Percentiles rank a stretch among this genome's conserved stretches.
Conservation (phyloP, 495 filamentous ascomycete genomes). For the Tuber aestivum region DNA sequence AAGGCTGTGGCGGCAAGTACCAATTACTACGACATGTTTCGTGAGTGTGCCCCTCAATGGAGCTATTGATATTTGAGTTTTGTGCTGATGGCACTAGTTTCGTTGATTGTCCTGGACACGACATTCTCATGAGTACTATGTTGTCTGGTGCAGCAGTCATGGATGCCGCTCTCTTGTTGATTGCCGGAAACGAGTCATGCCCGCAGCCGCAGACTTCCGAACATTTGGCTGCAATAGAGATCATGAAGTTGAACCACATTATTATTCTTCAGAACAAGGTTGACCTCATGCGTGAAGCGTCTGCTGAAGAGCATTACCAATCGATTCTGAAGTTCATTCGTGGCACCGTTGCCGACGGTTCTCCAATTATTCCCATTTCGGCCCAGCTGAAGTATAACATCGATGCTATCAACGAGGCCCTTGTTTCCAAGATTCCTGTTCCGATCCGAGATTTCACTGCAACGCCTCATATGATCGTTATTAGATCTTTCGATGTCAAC, state of each 20-base stretch:
- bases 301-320: conserved; percentile 83
- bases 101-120: conserved; percentile 98
- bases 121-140: conserved; percentile 99
- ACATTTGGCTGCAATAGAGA: conserved; percentile 96
- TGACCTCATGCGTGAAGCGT: conserved; percentile 91
- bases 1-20: conserved; percentile 81
- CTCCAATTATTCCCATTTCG: conserved; percentile 95
- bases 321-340: conserved; percentile 96
- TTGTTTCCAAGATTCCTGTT: conserved; percentile 87
- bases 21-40: conserved; percentile 79
- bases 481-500: conserved; percentile 98
- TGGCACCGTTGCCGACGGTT: conserved; percentile 91
- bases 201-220: conserved; percentile 99
- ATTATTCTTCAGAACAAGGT: conserved; percentile 99
- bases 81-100: conserved; percentile 53
- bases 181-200: conserved; percentile 97
- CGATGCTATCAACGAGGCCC: conserved; percentile 90
- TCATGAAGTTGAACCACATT: conserved; percentile 97
- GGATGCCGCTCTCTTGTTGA: conserved; percentile 93
- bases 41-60: conserved; percentile 50
- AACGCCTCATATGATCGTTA: conserved; percentile 95
- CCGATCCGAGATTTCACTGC: conserved; percentile 81
- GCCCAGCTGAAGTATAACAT: conserved; percentile 99
- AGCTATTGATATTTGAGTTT: not conserved
- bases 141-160: conserved; percentile 98